Evolutionary conservation across 192 early-diverging fungal genomes (phyloP).

Genomic region (Geranomyces variabilis): DNA sequence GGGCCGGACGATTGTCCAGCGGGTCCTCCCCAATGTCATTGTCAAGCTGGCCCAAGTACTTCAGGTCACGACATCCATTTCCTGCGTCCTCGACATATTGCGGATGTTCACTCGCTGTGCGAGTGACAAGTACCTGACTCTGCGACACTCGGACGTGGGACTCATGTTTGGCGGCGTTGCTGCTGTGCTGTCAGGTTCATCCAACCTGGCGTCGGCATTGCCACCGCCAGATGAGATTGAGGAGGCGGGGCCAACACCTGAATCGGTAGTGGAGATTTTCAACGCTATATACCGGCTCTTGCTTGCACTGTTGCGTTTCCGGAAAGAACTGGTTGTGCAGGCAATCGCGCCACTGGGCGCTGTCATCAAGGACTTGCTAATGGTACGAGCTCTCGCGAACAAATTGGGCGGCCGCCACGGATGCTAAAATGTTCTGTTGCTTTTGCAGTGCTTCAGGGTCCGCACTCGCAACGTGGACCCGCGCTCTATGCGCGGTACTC

Average conservation of each 20-base stretch:
- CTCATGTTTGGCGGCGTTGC: constrained; percentile 8
- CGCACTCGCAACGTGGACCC: background rate
- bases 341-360: constrained; percentile 55
- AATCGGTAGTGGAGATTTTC: constrained; percentile 48
- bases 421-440: background rate
- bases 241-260: background rate
- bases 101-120: background rate
- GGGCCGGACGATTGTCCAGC: constrained; percentile 9
- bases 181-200: background rate
- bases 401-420: background rate
- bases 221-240: background rate
- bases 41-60: constrained; percentile 19
- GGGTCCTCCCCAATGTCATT: constrained; percentile 1
- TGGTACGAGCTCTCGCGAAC: constrained; percentile 1
- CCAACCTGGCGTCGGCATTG: background rate
- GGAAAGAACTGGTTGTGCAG: constrained; percentile 53
- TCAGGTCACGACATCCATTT: constrained; percentile 14
- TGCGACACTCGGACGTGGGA: constrained; percentile 14
- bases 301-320: constrained; percentile 48
- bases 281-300: constrained; percentile 55
- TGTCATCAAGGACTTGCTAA: constrained; percentile 57
- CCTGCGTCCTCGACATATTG: constrained; percentile 7
- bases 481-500: constrained; percentile 12
- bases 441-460: background rate
- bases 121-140: constrained; percentile 20